These are phyloP conservation scores for Somion occarium DNA, from an alignment of 1,284 basidiomycete genomes.

Conservation along the genomic window DNA sequence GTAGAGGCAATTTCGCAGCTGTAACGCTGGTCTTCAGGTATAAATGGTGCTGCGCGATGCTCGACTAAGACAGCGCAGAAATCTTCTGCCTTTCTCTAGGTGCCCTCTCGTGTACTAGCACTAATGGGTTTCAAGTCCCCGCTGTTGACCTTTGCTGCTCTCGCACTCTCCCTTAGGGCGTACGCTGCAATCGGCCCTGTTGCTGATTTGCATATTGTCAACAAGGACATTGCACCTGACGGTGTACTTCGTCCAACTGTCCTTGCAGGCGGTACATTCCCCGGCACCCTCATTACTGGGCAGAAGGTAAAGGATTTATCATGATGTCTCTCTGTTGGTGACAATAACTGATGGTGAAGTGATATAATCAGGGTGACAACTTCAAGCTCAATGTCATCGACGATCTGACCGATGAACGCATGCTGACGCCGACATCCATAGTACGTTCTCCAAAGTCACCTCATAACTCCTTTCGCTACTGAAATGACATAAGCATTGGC, in stretches of 20 bases:
- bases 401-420: conserved; percentile 26
- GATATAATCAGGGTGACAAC: conserved; percentile 16
- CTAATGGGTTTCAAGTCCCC: no score
- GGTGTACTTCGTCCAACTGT: conserved; percentile 14
- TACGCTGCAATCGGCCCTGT: conserved; percentile 12
- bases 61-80: no score
- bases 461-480: conserved; percentile 49
- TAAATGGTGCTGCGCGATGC: no score
- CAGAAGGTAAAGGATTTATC: conserved; percentile 15
- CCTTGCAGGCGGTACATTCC: conserved; percentile 19
- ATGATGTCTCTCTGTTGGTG: not conserved
- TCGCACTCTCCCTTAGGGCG: not conserved
- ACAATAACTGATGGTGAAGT: not conserved
- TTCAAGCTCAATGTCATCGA: conserved; percentile 31
- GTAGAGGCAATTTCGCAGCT: not conserved
- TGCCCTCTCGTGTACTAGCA: no score
- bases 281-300: conserved; percentile 21
- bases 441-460: conserved; percentile 27
- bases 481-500: conserved; percentile 35
- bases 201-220: conserved; percentile 14
- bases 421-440: conserved; percentile 29
- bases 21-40: no score
- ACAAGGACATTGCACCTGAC: conserved; percentile 17
- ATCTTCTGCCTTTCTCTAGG: no score
- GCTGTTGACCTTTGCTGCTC: not conserved